phyloP scores from a whole-genome alignment of 2,329 filamentous ascomycete genomes.

The Bipolaris bicolor region DNA sequence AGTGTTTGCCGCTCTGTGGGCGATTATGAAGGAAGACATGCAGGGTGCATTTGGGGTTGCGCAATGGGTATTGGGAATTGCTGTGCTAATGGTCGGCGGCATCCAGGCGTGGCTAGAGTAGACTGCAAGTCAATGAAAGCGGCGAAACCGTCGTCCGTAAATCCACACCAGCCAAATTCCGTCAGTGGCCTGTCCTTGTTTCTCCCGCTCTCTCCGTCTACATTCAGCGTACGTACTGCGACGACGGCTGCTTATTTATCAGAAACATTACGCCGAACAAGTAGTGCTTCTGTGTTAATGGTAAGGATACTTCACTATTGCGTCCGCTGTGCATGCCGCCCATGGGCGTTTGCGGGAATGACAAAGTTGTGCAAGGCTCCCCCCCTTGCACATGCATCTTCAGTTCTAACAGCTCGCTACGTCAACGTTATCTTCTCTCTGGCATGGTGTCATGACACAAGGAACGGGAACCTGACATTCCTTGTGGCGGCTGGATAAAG shows the following conservation, averaged over 20 bases:
- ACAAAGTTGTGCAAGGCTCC: background rate
- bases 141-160: no score
- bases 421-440: background rate
- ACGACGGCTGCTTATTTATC: background rate
- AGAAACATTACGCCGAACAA: background rate
- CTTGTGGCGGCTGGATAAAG: background rate
- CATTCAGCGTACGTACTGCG: no score
- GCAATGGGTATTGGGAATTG: conserved; percentile 45
- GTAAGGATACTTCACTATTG: background rate
- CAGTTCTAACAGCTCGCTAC: background rate
- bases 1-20: conserved; percentile 47
- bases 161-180: no score
- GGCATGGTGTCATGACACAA: background rate
- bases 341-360: background rate
- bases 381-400: background rate
- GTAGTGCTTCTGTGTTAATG: background rate
- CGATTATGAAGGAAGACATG: conserved; percentile 40
- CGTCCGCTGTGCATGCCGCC: background rate
- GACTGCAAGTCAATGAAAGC: background rate
- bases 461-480: background rate
- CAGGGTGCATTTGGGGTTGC: conserved; percentile 52
- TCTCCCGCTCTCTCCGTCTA: no score
- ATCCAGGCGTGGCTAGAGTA: conserved; percentile 43
- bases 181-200: no score
- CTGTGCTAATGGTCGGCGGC: conserved; percentile 41